Percentiles rank a stretch among this genome's conserved stretches.
These are phyloP conservation scores for Podosphaera aphanis DNA, from an alignment of 2,329 filamentous ascomycete genomes.

Conservation along the genomic window DNA sequence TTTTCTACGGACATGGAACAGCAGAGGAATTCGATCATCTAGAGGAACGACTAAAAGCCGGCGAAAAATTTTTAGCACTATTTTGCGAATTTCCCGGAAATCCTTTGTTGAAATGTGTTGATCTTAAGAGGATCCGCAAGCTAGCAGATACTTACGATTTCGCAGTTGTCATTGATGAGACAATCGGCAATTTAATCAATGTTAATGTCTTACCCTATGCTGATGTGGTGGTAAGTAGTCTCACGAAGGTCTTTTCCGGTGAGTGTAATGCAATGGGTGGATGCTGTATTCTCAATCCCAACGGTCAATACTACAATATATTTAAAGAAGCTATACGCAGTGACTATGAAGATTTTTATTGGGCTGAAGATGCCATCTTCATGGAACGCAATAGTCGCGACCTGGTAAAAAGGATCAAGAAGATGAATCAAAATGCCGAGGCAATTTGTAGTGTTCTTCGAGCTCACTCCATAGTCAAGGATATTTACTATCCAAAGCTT, in stretches of 20 bases:
- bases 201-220: slow-evolving; percentile 75
- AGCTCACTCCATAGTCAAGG: slow-evolving; percentile 39
- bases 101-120: slow-evolving; percentile 63
- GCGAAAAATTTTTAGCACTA: slow-evolving; percentile 57
- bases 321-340: slow-evolving; percentile 33
- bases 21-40: slow-evolving; percentile 62
- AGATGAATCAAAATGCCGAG: slow-evolving; percentile 71
- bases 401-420: slow-evolving; percentile 59
- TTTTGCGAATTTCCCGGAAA: slow-evolving; percentile 95
- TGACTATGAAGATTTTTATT: slow-evolving; percentile 73
- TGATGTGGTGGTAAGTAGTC: slow-evolving; percentile 78
- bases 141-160: slow-evolving; percentile 73
- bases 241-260: slow-evolving; percentile 93
- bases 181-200: slow-evolving; percentile 89
- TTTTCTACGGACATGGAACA: slow-evolving; percentile 70
- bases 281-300: slow-evolving; percentile 39
- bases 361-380: slow-evolving; percentile 83
- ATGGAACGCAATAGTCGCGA: slow-evolving; percentile 92
- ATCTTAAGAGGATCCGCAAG: slow-evolving; percentile 56
- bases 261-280: slow-evolving; percentile 98
- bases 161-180: slow-evolving; percentile 80
- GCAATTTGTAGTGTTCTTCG: slow-evolving; percentile 51
- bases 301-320: slow-evolving; percentile 50
- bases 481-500: slow-evolving; percentile 70
- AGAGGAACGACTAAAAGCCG: slow-evolving; percentile 42